These are phyloP conservation scores for Baudoinia panamericana DNA, from an alignment of 495 filamentous ascomycete species.

Conservation along the genomic window DNA sequence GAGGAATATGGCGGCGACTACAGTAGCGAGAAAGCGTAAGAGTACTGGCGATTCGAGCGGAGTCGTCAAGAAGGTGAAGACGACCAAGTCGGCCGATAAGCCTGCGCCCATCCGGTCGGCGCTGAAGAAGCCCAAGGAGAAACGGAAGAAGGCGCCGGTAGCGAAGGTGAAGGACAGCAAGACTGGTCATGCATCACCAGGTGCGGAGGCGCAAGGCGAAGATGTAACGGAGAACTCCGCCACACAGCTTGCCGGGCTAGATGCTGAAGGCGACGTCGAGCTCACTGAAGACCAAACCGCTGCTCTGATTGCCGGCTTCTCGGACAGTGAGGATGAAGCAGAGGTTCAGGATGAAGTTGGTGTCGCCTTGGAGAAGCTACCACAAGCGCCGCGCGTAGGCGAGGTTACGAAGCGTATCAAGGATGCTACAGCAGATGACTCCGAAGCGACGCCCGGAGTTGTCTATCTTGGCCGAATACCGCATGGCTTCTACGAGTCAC, in stretches of 20 bases:
- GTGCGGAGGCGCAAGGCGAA: constrained; percentile 1
- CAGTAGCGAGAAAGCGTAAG: constrained; percentile 19
- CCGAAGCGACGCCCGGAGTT: constrained; percentile 51
- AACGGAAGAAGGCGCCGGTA: background rate
- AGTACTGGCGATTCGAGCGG: constrained; percentile 5
- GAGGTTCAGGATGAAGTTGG: constrained; percentile 39
- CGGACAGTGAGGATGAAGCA: constrained; percentile 48
- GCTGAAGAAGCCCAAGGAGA: constrained; percentile 14
- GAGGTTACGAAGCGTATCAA: constrained; percentile 49
- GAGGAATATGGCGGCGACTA: constrained; percentile 16
- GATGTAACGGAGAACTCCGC: background rate
- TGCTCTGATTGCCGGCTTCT: constrained; percentile 62
- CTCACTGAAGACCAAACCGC: constrained; percentile 51
- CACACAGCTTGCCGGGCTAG: no score
- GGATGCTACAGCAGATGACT: constrained; percentile 23
- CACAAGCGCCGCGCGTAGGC: constrained; percentile 35
- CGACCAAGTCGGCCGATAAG: constrained; percentile 14
- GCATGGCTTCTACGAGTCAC: constrained; percentile 90
- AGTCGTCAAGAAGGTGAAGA: constrained; percentile 15
- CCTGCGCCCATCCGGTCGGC: constrained; percentile 17
- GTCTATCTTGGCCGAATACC: constrained; percentile 84
- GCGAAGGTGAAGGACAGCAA: background rate
- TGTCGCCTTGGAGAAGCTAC: constrained; percentile 45
- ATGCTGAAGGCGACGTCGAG: constrained; percentile 6
- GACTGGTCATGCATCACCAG: constrained; percentile 5